Conservation (phyloP, 2,329 filamentous ascomycete genomes). For the Chrysoporthe deuterocubensis region DNA sequence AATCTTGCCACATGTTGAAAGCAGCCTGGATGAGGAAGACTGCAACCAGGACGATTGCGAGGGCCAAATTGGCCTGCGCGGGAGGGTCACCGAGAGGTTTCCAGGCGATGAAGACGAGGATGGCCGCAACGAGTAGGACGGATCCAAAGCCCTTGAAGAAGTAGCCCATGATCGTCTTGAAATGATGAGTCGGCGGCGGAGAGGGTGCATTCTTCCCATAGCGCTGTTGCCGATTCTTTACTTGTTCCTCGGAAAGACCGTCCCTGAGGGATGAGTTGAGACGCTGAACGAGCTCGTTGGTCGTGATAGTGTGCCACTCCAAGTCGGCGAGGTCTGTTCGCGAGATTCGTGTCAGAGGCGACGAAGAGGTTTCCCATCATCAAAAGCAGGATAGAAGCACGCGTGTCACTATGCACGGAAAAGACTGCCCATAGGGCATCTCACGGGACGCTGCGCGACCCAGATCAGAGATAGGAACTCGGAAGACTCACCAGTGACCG, state of each 20-base stretch:
- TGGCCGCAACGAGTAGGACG: constrained; percentile 68
- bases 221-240: constrained; percentile 56
- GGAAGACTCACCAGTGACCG: constrained; percentile 46
- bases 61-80: constrained; percentile 68
- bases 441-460: neutral
- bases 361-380: no score
- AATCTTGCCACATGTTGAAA: constrained; percentile 75
- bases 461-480: neutral
- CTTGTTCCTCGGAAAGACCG: constrained; percentile 65
- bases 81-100: constrained; percentile 74
- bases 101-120: constrained; percentile 79
- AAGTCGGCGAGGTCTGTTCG: constrained; percentile 61
- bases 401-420: no score
- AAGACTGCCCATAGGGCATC: neutral
- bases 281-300: constrained; percentile 62
- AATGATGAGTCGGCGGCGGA: constrained; percentile 63
- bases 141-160: constrained; percentile 79
- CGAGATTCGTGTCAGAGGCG: neutral
- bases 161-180: constrained; percentile 66
- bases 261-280: constrained; percentile 58
- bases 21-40: constrained; percentile 72
- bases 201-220: constrained; percentile 72
- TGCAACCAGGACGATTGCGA: constrained; percentile 72
- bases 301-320: constrained; percentile 68
- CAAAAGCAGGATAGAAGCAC: neutral